Conservation (phyloP, 805 yeast genomes). For the Metschnikowia henanensis region DNA sequence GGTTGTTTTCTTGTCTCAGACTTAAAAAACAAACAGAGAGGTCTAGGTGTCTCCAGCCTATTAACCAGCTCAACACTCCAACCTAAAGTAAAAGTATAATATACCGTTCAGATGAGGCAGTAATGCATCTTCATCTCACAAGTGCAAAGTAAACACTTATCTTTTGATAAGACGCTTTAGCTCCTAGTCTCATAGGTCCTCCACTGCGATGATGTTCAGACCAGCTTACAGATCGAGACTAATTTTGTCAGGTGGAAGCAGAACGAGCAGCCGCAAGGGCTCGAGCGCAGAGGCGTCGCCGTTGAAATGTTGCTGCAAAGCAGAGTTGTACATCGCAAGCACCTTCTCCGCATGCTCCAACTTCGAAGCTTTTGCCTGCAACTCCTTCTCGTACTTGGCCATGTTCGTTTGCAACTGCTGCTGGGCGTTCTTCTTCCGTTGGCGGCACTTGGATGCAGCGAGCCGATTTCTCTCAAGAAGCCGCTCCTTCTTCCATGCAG, state of each 20-base stretch:
- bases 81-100: too few species aligned
- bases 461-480: constrained; percentile 60
- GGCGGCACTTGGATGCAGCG: constrained; percentile 72
- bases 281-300: constrained; percentile 14
- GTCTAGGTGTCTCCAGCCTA: too few species aligned
- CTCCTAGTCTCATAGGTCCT: too few species aligned
- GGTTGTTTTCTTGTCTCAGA: too few species aligned
- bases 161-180: too few species aligned
- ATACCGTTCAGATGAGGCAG: too few species aligned
- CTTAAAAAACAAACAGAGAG: too few species aligned
- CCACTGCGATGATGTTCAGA: too few species aligned
- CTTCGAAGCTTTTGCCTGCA: constrained; percentile 25
- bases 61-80: too few species aligned
- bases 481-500: constrained; percentile 68
- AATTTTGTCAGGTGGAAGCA: constrained; percentile 7
- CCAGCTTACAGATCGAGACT: background rate
- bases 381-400: constrained; percentile 46
- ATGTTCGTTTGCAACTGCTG: constrained; percentile 63
- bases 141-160: too few species aligned
- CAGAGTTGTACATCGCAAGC: constrained; percentile 21
- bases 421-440: constrained; percentile 68
- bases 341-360: constrained; percentile 25
- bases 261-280: constrained; percentile 12
- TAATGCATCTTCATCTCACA: too few species aligned
- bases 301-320: constrained; percentile 19